phyloP scores from a whole-genome alignment of 306 rosid species.

The Lathyrus tuberosus region DNA sequence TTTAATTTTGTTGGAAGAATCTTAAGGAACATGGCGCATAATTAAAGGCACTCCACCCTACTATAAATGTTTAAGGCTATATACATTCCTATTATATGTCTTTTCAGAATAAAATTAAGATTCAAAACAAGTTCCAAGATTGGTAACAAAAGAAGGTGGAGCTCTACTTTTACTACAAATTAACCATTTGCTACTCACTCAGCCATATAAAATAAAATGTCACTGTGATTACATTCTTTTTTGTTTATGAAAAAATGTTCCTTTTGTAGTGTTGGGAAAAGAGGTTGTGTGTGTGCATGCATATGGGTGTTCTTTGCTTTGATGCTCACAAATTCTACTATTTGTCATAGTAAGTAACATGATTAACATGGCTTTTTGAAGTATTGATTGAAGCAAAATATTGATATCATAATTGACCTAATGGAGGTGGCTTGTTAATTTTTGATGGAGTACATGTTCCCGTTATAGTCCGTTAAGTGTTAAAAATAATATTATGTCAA shows the following conservation, averaged over 20 bases:
- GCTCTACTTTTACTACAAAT: constrained; percentile 40
- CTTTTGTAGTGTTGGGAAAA: constrained; percentile 19
- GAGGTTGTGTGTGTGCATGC: constrained; percentile 20
- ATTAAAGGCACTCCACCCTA: constrained; percentile 45
- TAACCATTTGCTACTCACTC: constrained; percentile 24
- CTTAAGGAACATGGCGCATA: constrained; percentile 43
- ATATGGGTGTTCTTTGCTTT: neutral
- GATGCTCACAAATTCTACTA: neutral
- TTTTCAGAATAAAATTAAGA: constrained; percentile 50
- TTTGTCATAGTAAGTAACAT: neutral
- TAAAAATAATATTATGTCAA: no score
- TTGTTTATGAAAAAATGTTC: neutral
- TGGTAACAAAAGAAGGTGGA: constrained; percentile 43
- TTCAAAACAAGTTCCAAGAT: constrained; percentile 39
- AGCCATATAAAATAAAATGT: neutral
- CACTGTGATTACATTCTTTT: neutral
- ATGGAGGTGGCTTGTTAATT: no score
- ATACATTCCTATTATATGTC: constrained; percentile 37
- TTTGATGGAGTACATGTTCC: no score
- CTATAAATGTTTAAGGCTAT: constrained; percentile 43
- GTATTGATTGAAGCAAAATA: no score
- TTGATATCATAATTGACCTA: no score
- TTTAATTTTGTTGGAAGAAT: constrained; percentile 38
- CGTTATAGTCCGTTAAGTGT: no score
- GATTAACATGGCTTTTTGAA: no score